Evolutionary conservation across 306 rosid species (phyloP).

Genomic region (Begonia fuchsioides): DNA sequence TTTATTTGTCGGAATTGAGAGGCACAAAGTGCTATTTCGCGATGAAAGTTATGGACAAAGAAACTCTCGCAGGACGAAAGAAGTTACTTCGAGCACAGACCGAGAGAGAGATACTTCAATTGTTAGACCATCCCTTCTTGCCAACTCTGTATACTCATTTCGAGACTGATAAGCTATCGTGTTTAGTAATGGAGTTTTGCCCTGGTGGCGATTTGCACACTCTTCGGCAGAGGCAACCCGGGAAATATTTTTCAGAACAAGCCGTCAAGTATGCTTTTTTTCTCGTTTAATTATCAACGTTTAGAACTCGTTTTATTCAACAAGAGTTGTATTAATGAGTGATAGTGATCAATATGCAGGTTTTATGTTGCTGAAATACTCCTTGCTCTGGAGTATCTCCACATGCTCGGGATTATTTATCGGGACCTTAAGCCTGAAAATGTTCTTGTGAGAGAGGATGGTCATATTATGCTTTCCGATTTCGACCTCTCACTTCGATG

Average conservation of each 20-base stretch:
- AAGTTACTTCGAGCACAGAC: constrained; percentile 47
- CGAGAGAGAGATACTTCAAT: constrained; percentile 40
- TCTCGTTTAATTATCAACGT: not conserved
- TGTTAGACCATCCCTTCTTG: constrained; percentile 42
- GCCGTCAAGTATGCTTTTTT: constrained; percentile 26
- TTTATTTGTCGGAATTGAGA: constrained; percentile 33
- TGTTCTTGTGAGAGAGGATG: constrained; percentile 45
- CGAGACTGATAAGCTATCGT: constrained; percentile 25
- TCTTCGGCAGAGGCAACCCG: constrained; percentile 44
- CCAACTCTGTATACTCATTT: constrained; percentile 22
- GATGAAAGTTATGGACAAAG: constrained; percentile 43
- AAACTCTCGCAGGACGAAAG: constrained; percentile 34
- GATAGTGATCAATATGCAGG: constrained; percentile 14
- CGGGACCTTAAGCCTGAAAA: constrained; percentile 52
- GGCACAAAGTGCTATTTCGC: constrained; percentile 45
- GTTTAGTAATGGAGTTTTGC: constrained; percentile 49
- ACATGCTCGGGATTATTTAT: constrained; percentile 47
- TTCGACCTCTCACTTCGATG: constrained; percentile 42
- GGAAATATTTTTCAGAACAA: constrained; percentile 39
- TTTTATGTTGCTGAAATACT: constrained; percentile 43
- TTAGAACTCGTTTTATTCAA: no score
- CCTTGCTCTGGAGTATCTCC: constrained; percentile 42
- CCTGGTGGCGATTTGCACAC: constrained; percentile 52
- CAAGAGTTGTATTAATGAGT: not conserved
- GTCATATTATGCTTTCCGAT: constrained; percentile 18